A percentile compares a stretch with the other conserved stretches of the same genome.
Evolutionary conservation across 306 rosid species (phyloP).

Genomic region (Nissolia schottii): DNA sequence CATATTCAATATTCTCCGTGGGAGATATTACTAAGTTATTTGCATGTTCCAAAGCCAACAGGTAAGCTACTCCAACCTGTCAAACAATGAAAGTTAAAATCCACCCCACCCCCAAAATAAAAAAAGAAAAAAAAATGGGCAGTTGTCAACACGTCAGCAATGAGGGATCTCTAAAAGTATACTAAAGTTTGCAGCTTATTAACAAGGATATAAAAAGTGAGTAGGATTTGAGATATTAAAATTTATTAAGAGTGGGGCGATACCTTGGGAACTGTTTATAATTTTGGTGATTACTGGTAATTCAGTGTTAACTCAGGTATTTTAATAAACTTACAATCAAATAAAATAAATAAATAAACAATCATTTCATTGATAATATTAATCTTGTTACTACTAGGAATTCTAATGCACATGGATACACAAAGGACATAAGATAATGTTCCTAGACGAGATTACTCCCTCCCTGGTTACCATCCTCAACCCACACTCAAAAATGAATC

Average conservation of each 20-base stretch:
- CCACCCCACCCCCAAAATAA: background rate
- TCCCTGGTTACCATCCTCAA: background rate
- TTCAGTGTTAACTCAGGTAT: background rate
- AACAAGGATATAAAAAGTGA: background rate
- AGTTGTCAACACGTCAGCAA: background rate
- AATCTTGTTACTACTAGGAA: background rate
- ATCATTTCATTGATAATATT: background rate
- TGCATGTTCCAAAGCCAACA: slow-evolving; percentile 84
- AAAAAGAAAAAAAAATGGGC: slow-evolving; percentile 1
- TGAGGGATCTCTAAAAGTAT: background rate
- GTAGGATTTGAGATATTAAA: background rate
- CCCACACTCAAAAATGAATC: background rate
- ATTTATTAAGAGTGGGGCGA: background rate
- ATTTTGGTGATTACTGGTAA: background rate
- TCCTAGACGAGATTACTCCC: background rate
- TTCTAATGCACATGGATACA: background rate
- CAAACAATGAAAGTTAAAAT: slow-evolving; percentile 25
- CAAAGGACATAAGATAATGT: background rate
- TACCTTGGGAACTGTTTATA: background rate
- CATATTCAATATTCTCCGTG: slow-evolving; percentile 82
- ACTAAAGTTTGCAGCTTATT: slow-evolving; percentile 14
- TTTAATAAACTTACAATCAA: background rate
- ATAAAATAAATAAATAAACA: background rate
- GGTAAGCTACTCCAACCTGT: slow-evolving; percentile 94
- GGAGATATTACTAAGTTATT: slow-evolving; percentile 63